Conservation (phyloP, 2,329 filamentous ascomycete genomes). For the Didymella exigua region DNA sequence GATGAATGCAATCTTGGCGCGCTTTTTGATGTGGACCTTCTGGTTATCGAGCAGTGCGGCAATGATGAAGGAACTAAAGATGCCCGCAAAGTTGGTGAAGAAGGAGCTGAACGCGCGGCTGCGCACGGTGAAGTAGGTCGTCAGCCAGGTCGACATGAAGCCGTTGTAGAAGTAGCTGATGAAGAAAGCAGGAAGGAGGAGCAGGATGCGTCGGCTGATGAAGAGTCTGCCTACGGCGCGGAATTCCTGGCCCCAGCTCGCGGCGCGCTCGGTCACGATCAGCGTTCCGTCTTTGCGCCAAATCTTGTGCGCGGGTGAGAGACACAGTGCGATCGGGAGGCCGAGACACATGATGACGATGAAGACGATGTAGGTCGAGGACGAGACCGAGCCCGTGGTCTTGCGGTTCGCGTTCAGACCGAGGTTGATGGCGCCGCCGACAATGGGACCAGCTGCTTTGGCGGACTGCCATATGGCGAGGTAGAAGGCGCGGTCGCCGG, state of each 20-base stretch:
- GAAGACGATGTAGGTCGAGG: slow-evolving; percentile 53
- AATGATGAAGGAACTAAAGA: slow-evolving; percentile 45
- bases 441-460: slow-evolving; percentile 48
- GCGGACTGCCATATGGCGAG: slow-evolving; percentile 46
- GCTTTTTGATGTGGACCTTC: slow-evolving; percentile 42
- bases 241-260: slow-evolving; percentile 37
- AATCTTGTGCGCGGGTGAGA: slow-evolving; percentile 55
- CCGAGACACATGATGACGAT: slow-evolving; percentile 57
- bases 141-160: slow-evolving; percentile 45
- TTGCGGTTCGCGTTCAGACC: slow-evolving; percentile 53
- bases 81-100: slow-evolving; percentile 48
- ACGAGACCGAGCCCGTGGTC: slow-evolving; percentile 47
- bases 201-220: slow-evolving; percentile 38
- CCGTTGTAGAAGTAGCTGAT: slow-evolving; percentile 49
- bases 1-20: slow-evolving; percentile 37
- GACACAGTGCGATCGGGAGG: slow-evolving; percentile 50
- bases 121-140: slow-evolving; percentile 45
- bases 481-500: slow-evolving; percentile 45
- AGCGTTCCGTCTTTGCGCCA: slow-evolving; percentile 51
- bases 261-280: slow-evolving; percentile 33
- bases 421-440: slow-evolving; percentile 59
- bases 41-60: slow-evolving; percentile 43
- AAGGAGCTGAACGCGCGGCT: slow-evolving; percentile 44
- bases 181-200: slow-evolving; percentile 45
- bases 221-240: slow-evolving; percentile 39